phyloP scores from a whole-genome alignment of 2,329 filamentous ascomycete genomes.

The Plectosphaerella sp. region DNA sequence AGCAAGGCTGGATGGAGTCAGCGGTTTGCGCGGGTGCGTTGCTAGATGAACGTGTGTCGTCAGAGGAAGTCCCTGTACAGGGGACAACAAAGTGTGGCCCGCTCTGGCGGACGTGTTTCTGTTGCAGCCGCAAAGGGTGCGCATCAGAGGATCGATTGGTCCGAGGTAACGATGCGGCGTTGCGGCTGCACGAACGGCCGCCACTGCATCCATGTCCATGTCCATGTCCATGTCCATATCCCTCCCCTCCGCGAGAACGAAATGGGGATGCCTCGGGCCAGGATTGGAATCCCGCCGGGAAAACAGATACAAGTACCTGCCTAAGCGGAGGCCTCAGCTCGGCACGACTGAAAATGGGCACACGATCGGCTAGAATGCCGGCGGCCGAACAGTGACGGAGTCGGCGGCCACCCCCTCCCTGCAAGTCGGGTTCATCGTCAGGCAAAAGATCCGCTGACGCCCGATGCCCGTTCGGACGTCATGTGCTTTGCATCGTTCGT shows the following conservation, averaged over 20 bases:
- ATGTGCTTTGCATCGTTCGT: background rate
- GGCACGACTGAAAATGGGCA: background rate
- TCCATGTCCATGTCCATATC: background rate
- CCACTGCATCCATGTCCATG: background rate
- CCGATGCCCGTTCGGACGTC: too few relatives aligned
- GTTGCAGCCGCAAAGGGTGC: slow-evolving; percentile 22
- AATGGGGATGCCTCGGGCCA: too few relatives aligned
- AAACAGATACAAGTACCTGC: too few relatives aligned
- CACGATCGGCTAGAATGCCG: background rate
- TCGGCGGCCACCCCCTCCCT: too few relatives aligned
- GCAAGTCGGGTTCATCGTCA: too few relatives aligned
- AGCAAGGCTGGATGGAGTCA: too few relatives aligned
- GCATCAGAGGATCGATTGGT: slow-evolving; percentile 20
- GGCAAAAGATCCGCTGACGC: too few relatives aligned
- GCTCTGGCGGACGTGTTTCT: slow-evolving; percentile 20
- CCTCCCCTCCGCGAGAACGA: slow-evolving; percentile 1
- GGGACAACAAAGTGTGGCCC: slow-evolving; percentile 9
- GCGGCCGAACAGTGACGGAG: too few relatives aligned
- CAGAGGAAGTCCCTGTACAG: slow-evolving; percentile 1
- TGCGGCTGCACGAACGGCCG: slow-evolving; percentile 14
- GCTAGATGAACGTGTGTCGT: too few relatives aligned
- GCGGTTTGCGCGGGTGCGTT: too few relatives aligned
- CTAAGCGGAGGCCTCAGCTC: background rate
- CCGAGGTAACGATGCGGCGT: slow-evolving; percentile 15
- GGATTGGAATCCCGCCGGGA: background rate